Evolutionary conservation across 2,329 filamentous ascomycete genomes (phyloP), one percentile per base, ranked within the genome.

Genomic region (Xylaria sp.): DNA sequence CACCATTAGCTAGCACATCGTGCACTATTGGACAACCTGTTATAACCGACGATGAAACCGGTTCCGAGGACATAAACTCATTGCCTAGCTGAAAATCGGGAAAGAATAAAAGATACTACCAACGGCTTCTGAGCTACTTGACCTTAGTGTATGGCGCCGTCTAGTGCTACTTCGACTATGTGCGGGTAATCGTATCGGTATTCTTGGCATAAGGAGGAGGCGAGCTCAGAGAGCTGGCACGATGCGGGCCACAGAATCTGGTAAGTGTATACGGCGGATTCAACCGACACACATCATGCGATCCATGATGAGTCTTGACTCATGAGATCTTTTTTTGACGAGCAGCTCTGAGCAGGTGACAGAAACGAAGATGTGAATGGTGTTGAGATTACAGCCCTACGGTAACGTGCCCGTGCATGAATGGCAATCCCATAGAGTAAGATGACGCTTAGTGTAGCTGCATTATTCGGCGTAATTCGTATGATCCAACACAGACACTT

Each of bases 171-270:
- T 19, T 38, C n/a, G 14, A 17, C 49, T 9, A 51, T 38, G 14
- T 56, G 28, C 37, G n/a, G 12, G 37, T 31, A 28, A 45, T 56
- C 58, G 51, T 61, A 46, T 51, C 51, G 23, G 15, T 42, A 21
- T 46, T n/a, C 53, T 57, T 61, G 60, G 53, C 54, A 28, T 14
- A 45, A 49, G 2, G 35, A 55, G 31, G 49, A 47, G 42, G 23
- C 28, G 31, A 23, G n/a, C 11, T 43, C 35, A 46, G 28, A 21
- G 35, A 50, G 31, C 49, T 33, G 43, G 42, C 28, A 54, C 35
- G 9, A 52, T 46, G 35, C 46, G 9, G 5, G 35, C 54, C 53
- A 57, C 54, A 43, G 42, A 53, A 61, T 23, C n/a, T 52, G 47
- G 53, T 47, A 42, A 47, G 59, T 38, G 28, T n/a, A n/a, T n/a